Conservation (phyloP, 495 filamentous ascomycete species). For the Talaromyces nanjingensis region DNA sequence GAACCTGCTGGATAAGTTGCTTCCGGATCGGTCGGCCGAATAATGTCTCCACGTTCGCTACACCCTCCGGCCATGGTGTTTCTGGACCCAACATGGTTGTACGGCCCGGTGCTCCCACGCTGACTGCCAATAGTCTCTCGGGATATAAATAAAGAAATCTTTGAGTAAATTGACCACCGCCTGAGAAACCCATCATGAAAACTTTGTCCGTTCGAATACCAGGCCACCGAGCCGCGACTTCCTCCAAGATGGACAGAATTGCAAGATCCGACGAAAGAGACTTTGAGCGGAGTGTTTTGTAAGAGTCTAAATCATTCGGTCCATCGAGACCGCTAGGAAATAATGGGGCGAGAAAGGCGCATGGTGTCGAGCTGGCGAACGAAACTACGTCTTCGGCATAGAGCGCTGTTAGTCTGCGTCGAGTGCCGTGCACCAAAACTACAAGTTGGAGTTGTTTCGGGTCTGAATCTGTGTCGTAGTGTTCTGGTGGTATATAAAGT, state of each 20-base stretch:
- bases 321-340: background rate
- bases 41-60: slow-evolving; percentile 15
- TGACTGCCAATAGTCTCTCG: slow-evolving; percentile 17
- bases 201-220: slow-evolving; percentile 21
- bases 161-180: slow-evolving; percentile 23
- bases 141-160: slow-evolving; percentile 24
- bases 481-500: background rate
- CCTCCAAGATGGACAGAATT: background rate
- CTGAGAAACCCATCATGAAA: slow-evolving; percentile 22
- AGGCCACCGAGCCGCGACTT: slow-evolving; percentile 17
- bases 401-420: background rate
- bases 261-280: background rate
- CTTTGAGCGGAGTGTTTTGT: background rate
- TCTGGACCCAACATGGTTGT: slow-evolving; percentile 15
- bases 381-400: background rate
- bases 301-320: background rate
- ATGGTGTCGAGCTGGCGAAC: background rate
- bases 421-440: background rate
- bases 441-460: background rate
- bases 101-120: slow-evolving; percentile 20
- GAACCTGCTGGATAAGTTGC: slow-evolving; percentile 13
- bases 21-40: slow-evolving; percentile 8
- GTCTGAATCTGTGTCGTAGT: background rate
- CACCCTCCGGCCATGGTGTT: slow-evolving; percentile 16
- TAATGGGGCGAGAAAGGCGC: background rate